These are phyloP conservation scores for Cryphonectria japonica DNA, from an alignment of 2,329 filamentous ascomycete species.

Conservation along the genomic window DNA sequence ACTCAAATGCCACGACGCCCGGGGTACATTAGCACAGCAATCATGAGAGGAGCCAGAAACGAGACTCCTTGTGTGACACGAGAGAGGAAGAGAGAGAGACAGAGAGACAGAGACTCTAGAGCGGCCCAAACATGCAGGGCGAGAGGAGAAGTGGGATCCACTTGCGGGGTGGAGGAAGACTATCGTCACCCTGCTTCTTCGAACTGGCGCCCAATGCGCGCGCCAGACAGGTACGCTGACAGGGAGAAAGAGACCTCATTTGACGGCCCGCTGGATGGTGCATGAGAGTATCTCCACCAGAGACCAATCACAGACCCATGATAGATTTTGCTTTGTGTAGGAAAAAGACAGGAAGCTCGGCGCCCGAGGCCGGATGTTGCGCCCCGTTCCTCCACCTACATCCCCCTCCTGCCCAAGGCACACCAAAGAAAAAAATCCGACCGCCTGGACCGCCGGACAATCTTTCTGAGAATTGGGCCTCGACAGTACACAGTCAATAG, in stretches of 20 bases:
- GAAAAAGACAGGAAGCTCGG: not conserved
- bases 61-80: not conserved
- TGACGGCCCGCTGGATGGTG: not conserved
- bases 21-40: slow-evolving; percentile 1
- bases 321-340: not conserved
- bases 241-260: slow-evolving; percentile 1
- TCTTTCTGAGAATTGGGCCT: not conserved
- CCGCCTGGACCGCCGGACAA: slow-evolving; percentile 5
- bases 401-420: not conserved
- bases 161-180: not conserved
- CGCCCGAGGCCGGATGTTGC: not conserved
- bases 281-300: not conserved
- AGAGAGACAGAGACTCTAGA: slow-evolving; percentile 17
- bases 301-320: not conserved
- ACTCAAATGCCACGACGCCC: slow-evolving; percentile 22
- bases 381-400: not conserved
- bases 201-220: not conserved
- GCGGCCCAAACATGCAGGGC: not conserved
- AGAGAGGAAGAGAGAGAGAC: not conserved
- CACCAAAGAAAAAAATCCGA: not conserved
- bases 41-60: slow-evolving; percentile 18
- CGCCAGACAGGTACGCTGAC: slow-evolving; percentile 6
- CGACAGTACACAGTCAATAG: not conserved
- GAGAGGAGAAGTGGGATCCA: slow-evolving; percentile 7
- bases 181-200: not conserved